Evolutionary conservation across 2,329 filamentous ascomycete genomes (phyloP).

Genomic region (Botryosphaeria agaves): DNA sequence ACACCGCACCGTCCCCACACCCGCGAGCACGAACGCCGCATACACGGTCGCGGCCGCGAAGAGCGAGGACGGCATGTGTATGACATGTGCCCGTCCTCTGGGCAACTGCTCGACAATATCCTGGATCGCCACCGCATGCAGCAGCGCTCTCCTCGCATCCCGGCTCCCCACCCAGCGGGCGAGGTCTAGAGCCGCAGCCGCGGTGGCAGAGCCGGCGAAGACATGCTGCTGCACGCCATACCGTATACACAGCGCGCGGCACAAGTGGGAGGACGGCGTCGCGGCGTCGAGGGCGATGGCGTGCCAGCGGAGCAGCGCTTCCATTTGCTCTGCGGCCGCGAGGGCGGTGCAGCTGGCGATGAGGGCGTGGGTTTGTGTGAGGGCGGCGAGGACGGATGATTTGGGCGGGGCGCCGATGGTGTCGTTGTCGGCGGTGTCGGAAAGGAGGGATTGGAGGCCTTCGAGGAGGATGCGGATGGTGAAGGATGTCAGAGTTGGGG

Average conservation of each 20-base stretch:
- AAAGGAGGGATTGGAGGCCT: slow-evolving; percentile 25
- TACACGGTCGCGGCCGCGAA: slow-evolving; percentile 27
- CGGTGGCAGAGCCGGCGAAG: slow-evolving; percentile 13
- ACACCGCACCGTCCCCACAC: slow-evolving; percentile 18
- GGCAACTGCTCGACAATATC: slow-evolving; percentile 28
- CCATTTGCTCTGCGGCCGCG: slow-evolving; percentile 19
- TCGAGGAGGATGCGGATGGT: slow-evolving; percentile 25
- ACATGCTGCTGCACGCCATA: slow-evolving; percentile 23
- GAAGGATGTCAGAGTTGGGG: slow-evolving; percentile 17
- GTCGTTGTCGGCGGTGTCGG: slow-evolving; percentile 21
- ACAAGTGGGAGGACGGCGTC: slow-evolving; percentile 22
- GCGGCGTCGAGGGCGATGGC: slow-evolving; percentile 25
- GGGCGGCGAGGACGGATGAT: slow-evolving; percentile 20
- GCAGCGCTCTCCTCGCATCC: slow-evolving; percentile 21
- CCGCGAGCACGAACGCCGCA: slow-evolving; percentile 21
- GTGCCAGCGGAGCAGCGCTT: slow-evolving; percentile 26
- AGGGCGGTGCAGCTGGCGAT: slow-evolving; percentile 20
- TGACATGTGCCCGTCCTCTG: slow-evolving; percentile 24
- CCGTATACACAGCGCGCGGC: slow-evolving; percentile 20
- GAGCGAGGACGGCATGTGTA: slow-evolving; percentile 26
- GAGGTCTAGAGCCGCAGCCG: slow-evolving; percentile 18
- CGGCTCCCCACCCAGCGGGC: slow-evolving; percentile 20
- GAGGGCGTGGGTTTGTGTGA: slow-evolving; percentile 22
- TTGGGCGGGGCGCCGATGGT: slow-evolving; percentile 22
- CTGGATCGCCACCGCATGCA: slow-evolving; percentile 28